Evolutionary conservation across 495 filamentous ascomycete species (phyloP), one percentile per base, ranked within the genome.

Genomic region (Aspergillus egyptiacus): DNA sequence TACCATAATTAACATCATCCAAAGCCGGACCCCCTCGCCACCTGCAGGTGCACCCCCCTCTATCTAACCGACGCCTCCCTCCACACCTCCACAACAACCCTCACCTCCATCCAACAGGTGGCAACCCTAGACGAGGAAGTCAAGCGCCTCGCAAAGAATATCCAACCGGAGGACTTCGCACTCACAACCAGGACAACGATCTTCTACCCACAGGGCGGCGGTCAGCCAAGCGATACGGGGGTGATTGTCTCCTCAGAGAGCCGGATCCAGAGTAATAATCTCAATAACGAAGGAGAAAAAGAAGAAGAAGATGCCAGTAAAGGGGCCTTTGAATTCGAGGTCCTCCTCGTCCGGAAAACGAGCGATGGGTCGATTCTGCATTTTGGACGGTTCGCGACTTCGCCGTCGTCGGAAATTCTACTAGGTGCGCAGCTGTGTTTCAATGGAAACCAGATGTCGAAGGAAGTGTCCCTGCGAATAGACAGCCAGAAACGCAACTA

Each of bases 181-280:
- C 57, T 85, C 25, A 69, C 74, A 2, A 82, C 73, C 18, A 64
- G 68, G 14, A 42, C 74, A 38, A 85, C 82, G 3, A 79, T 84
- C 49, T 83, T 85, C 52, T 78, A 85, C 46, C 72, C 79, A 4
- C 80, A 84, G 58, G 82, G 82, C 27, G 82, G 82, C 30, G 82
- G 82, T 9, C 82, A 85, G 61, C 80, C 80, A 18, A 77, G 74
- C 15, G 82, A 85, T 49, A 73, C 68, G 17, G 82, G 82, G 31
- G 51, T 56, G 33, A 81, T 85, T 50, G 63, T 51, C 20, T 42
- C 57, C 27, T 24, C 40, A 15, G 48, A 18, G 27, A 18, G 9
- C 14, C 19, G n/a, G n/a, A n/a, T n/a, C n/a, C n/a, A n/a, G n/a
- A n/a, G n/a, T n/a, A n/a, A n/a, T n/a, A n/a, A n/a, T n/a, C n/a